Percentiles rank a stretch among this genome's conserved stretches.
phyloP scores from a whole-genome alignment of 345 rosid genomes.

The Acer saccharum region DNA sequence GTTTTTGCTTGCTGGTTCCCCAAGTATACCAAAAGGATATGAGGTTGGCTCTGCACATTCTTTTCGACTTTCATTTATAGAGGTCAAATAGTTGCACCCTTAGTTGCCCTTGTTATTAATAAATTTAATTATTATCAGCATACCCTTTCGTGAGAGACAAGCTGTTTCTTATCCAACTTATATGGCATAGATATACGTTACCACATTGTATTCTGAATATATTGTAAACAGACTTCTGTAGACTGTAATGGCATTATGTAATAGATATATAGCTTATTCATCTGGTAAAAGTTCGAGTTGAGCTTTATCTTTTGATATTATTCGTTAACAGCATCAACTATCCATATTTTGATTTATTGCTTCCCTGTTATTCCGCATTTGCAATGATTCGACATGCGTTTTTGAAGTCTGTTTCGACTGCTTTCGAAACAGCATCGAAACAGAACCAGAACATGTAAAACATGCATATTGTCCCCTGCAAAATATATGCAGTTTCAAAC shows the following conservation, averaged over 20 bases:
- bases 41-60: constrained; percentile 13
- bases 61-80: constrained; percentile 1
- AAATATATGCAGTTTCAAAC: not conserved
- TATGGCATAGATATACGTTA: not conserved
- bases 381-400: not conserved
- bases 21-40: not conserved
- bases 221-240: not conserved
- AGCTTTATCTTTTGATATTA: not conserved
- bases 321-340: not conserved
- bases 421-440: not conserved
- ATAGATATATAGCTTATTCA: not conserved
- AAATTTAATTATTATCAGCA: not conserved
- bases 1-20: not conserved
- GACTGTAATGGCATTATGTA: not conserved
- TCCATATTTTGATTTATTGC: not conserved
- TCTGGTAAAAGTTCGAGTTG: not conserved
- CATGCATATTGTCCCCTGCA: not conserved
- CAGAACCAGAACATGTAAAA: not conserved
- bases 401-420: not conserved
- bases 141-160: constrained; percentile 1
- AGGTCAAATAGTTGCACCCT: not conserved
- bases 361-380: not conserved
- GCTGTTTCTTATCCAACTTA: not conserved
- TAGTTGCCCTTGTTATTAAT: not conserved
- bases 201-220: constrained; percentile 7